These are phyloP conservation scores for Coemansia sp. DNA, from an alignment of 192 early-diverging fungal species.

Conservation along the genomic window DNA sequence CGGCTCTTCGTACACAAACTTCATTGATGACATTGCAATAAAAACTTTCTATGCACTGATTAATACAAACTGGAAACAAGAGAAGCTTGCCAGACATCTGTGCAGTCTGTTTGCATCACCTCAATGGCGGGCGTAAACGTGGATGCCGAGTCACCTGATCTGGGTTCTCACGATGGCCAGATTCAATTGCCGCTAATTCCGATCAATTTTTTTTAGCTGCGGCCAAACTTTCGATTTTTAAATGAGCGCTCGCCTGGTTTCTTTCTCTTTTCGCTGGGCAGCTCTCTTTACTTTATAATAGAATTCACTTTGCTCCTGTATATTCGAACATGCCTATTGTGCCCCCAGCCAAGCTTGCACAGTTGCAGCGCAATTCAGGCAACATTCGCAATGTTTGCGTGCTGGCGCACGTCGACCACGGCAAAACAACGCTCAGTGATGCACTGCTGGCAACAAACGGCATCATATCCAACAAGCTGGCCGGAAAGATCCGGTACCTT, in stretches of 20 bases:
- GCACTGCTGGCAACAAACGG: constrained; percentile 95
- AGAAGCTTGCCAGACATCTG: not conserved
- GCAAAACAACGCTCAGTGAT: constrained; percentile 97
- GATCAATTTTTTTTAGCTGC: not conserved
- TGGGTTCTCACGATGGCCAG: not conserved
- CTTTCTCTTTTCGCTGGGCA: too few relatives aligned
- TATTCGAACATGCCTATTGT: constrained; percentile 60
- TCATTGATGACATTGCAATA: not conserved
- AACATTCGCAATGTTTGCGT: constrained; percentile 96
- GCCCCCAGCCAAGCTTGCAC: constrained; percentile 58
- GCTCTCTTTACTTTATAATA: too few relatives aligned
- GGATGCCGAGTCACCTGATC: not conserved
- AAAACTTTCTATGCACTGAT: not conserved
- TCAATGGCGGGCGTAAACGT: not conserved
- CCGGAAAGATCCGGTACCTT: constrained; percentile 93
- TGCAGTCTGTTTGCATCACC: too few relatives aligned
- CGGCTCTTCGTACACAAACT: constrained; percentile 22
- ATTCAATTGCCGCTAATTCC: not conserved
- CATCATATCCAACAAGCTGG: constrained; percentile 92
- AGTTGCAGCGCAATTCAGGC: constrained; percentile 63
- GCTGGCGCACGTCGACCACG: constrained; percentile 97
- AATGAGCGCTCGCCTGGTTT: too few relatives aligned
- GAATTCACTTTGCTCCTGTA: not conserved
- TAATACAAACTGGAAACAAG: not conserved
- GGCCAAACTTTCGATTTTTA: too few relatives aligned